Percentiles rank a stretch among this genome's conserved stretches.
Evolutionary conservation across 192 early-diverging fungal genomes (phyloP).

Genomic region (Jimgerdemannia flammicorona): DNA sequence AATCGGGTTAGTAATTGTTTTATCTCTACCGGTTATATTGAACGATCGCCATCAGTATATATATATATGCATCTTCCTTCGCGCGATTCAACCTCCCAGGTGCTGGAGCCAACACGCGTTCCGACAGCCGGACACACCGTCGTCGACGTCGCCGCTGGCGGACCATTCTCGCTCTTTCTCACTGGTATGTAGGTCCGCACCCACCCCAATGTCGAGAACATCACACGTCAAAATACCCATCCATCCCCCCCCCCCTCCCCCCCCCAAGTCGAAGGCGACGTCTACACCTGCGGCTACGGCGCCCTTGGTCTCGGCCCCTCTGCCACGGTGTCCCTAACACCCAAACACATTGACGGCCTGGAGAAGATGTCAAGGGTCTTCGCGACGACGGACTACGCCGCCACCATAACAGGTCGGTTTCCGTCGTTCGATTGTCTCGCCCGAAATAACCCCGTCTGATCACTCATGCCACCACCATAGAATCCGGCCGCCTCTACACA

Average conservation of each 20-base stretch:
- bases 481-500: slow-evolving; percentile 25
- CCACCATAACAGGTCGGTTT: slow-evolving; percentile 44
- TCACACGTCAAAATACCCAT: too few relatives aligned
- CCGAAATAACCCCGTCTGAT: neutral
- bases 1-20: slow-evolving; percentile 36
- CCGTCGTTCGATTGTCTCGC: neutral
- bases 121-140: slow-evolving; percentile 31
- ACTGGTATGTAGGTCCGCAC: slow-evolving; percentile 28
- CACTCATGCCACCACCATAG: slow-evolving; percentile 6
- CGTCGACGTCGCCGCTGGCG: slow-evolving; percentile 59
- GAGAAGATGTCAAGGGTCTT: slow-evolving; percentile 37
- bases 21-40: too few relatives aligned
- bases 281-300: slow-evolving; percentile 66
- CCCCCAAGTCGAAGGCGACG: slow-evolving; percentile 39
- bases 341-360: slow-evolving; percentile 33
- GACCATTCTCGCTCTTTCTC: slow-evolving; percentile 56
- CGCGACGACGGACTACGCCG: slow-evolving; percentile 62
- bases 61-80: slow-evolving; percentile 28
- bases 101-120: slow-evolving; percentile 53
- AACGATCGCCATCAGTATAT: too few relatives aligned
- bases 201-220: too few relatives aligned
- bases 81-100: slow-evolving; percentile 34
- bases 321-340: slow-evolving; percentile 40
- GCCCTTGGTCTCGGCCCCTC: slow-evolving; percentile 52
- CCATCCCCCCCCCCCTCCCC: too few relatives aligned